These are phyloP conservation scores for Calonectria montana DNA, from an alignment of 2,329 filamentous ascomycete species.

Conservation along the genomic window DNA sequence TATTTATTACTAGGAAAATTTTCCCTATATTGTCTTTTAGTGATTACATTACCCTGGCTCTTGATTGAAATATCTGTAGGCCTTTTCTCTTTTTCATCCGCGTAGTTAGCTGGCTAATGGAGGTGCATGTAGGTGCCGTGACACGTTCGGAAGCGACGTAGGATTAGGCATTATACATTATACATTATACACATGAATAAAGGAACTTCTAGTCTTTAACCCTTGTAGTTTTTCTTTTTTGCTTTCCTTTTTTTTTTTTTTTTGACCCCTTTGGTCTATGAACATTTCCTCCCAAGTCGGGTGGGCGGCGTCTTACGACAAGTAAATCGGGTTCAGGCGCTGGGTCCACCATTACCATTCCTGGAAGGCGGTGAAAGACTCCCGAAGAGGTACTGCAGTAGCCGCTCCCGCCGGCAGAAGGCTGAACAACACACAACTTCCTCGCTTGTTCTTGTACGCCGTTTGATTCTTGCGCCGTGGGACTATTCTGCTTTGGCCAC, in stretches of 20 bases:
- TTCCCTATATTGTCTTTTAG: too few species aligned
- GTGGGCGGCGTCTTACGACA: slow-evolving; percentile 13
- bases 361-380: slow-evolving; percentile 38
- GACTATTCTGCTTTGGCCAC: slow-evolving; percentile 1
- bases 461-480: neutral
- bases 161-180: neutral
- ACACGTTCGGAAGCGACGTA: neutral
- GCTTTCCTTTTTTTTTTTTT: neutral
- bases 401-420: slow-evolving; percentile 21
- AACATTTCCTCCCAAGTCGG: neutral
- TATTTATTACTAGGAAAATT: too few species aligned
- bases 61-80: too few species aligned
- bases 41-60: too few species aligned
- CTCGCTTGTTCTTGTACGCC: slow-evolving; percentile 15
- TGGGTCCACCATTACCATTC: slow-evolving; percentile 31
- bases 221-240: neutral
- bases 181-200: neutral
- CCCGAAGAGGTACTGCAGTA: slow-evolving; percentile 36
- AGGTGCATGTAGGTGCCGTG: neutral
- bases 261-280: too few species aligned
- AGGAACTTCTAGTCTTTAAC: neutral
- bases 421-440: slow-evolving; percentile 30
- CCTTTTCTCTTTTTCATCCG: too few species aligned
- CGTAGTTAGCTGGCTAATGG: neutral
- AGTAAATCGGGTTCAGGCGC: slow-evolving; percentile 26